A percentile compares a stretch with the other conserved stretches of the same genome.
Evolutionary conservation across 2,329 filamentous ascomycete genomes (phyloP).

Genomic region (Fusarium sp.): DNA sequence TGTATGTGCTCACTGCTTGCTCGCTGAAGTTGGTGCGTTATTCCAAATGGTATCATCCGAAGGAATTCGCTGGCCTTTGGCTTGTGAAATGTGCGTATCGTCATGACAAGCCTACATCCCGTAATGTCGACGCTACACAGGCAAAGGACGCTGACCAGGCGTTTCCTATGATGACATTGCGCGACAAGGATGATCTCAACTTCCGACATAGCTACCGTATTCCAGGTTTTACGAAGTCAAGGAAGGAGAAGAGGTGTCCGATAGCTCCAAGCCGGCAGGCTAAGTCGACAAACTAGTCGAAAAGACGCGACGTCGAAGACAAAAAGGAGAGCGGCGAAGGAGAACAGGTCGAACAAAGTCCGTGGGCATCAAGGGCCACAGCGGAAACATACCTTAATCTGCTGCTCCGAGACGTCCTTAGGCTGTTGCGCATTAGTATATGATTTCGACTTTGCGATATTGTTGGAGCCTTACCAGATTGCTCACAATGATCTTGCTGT

Average conservation of each 20-base stretch:
- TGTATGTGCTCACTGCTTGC: constrained; percentile 67
- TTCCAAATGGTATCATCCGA: constrained; percentile 48
- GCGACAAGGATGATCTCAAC: constrained; percentile 73
- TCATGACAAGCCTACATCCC: constrained; percentile 46
- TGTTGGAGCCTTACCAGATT: constrained; percentile 81
- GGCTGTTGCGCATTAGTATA: constrained; percentile 77
- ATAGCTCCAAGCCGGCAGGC: constrained; percentile 46
- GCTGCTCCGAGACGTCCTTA: constrained; percentile 93
- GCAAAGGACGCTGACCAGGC: constrained; percentile 68
- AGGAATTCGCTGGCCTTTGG: constrained; percentile 45
- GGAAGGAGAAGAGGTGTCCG: constrained; percentile 53
- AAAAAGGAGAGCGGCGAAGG: constrained; percentile 58
- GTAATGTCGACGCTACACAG: constrained; percentile 46
- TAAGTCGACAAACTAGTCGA: constrained; percentile 38
- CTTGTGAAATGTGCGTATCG: constrained; percentile 43
- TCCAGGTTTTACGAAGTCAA: constrained; percentile 49
- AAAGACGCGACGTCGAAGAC: constrained; percentile 49
- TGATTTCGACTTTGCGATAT: background rate
- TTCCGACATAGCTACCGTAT: constrained; percentile 59
- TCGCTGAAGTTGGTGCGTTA: constrained; percentile 55
- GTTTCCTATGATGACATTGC: constrained; percentile 59
- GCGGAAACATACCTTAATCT: constrained; percentile 99
- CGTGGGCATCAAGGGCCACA: constrained; percentile 77
- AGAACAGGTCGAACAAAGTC: constrained; percentile 77
- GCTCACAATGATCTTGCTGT: constrained; percentile 98